phyloP scores from a whole-genome alignment of 2,329 filamentous ascomycete species.

The Cordyceps pruinosa region DNA sequence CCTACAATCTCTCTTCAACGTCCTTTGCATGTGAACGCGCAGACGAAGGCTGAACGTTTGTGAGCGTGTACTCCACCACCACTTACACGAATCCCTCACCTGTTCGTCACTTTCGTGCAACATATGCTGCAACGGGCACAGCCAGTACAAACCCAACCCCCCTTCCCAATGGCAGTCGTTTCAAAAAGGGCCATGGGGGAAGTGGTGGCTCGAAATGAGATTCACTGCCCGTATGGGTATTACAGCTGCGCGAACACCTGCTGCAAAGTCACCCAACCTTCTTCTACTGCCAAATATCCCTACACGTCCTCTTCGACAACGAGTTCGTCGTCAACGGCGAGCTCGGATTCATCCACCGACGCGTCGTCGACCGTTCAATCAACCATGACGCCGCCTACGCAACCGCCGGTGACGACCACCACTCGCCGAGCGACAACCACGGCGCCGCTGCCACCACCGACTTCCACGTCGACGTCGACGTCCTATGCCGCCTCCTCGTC shows the following conservation, averaged over 20 bases:
- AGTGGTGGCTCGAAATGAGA: neutral
- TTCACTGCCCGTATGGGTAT: constrained; percentile 27
- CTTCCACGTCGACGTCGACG: neutral
- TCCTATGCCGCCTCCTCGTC: neutral
- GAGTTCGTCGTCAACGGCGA: neutral
- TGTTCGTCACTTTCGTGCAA: constrained; percentile 1
- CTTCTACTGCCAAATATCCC: neutral
- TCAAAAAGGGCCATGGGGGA: neutral
- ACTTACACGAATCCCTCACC: constrained; percentile 7
- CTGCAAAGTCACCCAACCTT: constrained; percentile 33
- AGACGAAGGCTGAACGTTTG: neutral
- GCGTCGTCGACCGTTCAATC: too few relatives aligned
- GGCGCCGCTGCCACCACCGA: neutral
- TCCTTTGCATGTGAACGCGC: neutral
- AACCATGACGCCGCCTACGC: neutral
- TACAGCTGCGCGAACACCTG: constrained; percentile 39
- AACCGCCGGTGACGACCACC: neutral
- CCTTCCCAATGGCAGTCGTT: neutral
- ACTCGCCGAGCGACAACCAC: neutral
- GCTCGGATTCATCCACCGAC: neutral
- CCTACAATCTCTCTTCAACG: neutral
- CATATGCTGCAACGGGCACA: too few relatives aligned
- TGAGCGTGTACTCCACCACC: neutral
- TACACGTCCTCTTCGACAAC: neutral
- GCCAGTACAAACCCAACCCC: neutral